phyloP scores from a whole-genome alignment of 495 filamentous ascomycete species.

The Xylaria nigripes region DNA sequence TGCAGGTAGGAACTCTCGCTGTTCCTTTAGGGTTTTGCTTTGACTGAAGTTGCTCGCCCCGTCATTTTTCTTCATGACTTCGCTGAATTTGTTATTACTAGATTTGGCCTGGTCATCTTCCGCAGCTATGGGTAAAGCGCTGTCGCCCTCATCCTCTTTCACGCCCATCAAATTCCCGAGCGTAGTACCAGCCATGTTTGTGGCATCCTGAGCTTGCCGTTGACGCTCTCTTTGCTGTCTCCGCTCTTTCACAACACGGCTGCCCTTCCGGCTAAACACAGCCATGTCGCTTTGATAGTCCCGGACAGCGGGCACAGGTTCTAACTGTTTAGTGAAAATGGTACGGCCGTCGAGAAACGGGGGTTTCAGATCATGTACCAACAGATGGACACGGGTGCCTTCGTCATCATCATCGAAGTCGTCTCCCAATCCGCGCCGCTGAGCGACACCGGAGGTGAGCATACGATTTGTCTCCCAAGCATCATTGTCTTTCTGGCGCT shows the following conservation, averaged over 20 bases:
- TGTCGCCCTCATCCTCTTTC: conserved; percentile 90
- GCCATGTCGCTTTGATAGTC: conserved; percentile 99
- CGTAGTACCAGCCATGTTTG: conserved; percentile 84
- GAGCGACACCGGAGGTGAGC: conserved; percentile 92
- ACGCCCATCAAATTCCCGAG: conserved; percentile 91
- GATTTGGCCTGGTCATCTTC: conserved; percentile 53
- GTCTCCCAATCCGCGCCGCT: conserved; percentile 67
- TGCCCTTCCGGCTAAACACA: conserved; percentile 93
- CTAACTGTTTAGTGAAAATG: conserved; percentile 95
- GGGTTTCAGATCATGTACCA: conserved; percentile 89
- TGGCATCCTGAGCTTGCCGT: conserved; percentile 92
- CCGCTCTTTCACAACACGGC: conserved; percentile 82
- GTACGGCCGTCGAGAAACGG: conserved; percentile 92
- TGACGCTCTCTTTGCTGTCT: conserved; percentile 89
- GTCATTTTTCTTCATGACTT: conserved; percentile 81
- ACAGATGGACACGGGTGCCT: conserved; percentile 77
- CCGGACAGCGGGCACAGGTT: conserved; percentile 85
- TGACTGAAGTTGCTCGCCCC: conserved; percentile 89
- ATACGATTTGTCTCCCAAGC: conserved; percentile 99
- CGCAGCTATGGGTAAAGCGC: conserved; percentile 64
- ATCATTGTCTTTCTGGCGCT: conserved; percentile 90
- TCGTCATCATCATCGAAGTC: conserved; percentile 91
- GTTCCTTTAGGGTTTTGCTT: conserved; percentile 83
- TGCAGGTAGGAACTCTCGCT: conserved; percentile 88
- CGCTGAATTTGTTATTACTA: conserved; percentile 68